Evolutionary conservation across 129 eudicot species (phyloP), one percentile per base, ranked within the genome.

Genomic region (Smallanthus sonchifolius): DNA sequence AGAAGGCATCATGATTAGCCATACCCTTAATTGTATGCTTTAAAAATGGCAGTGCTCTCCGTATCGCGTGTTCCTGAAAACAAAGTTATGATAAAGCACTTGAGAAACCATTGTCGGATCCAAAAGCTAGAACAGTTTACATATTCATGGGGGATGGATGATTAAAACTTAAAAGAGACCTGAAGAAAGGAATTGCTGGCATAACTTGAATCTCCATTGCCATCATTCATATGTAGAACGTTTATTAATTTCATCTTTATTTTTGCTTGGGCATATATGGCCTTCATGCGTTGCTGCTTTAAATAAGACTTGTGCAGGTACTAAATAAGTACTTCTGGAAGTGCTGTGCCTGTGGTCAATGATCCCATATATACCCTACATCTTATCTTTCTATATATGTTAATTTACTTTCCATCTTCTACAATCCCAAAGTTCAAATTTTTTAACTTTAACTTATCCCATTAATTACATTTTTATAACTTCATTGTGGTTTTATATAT

Each of bases 141-240:
- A 54, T 19, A 19, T 52, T 15, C 20, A 15, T n/a, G 0, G n/a
- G 1, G 14, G 0, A 30, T 10, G 16, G 4, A 57, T 8, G 5
- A 14, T n/a, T n/a, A n/a, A n/a, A n/a, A n/a, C 30, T 32, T 1
- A 60, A 60, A 32, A 60, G 65, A 11, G 6, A 63, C 68, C 68
- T 36, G 45, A 37, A 63, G 28, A 35, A 63, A 7, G 11, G 24
- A 62, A n/a, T 62, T 62, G 45, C 1, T 63, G 11, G 68, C 68
- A 35, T 63, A 63, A n/a, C 68, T 63, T 36, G 44, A 63, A 36
- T 63, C 45, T 63, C 68, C 68, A 35, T 63, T 3, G 9, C 47
- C 68, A 35, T 6, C 14, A 6, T 63, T 63, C 45, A 63, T 63
- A 63, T 36, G 68, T 30, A 36, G 68, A 7, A 37, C 7, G 13